These are phyloP conservation scores for Fusarium azukiicola DNA, from an alignment of 2,329 filamentous ascomycete species.

Conservation along the genomic window DNA sequence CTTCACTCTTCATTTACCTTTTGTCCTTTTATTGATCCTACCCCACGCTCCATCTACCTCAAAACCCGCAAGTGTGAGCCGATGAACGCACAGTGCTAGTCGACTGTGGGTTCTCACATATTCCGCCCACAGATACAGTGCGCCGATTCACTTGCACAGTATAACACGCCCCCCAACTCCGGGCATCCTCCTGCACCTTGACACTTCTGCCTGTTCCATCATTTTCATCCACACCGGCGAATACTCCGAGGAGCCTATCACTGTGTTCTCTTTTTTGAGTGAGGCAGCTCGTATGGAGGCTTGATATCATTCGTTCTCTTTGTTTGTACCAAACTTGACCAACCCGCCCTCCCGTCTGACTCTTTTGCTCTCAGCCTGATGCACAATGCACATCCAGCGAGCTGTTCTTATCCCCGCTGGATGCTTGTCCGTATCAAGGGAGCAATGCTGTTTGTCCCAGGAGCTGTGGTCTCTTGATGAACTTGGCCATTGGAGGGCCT, in stretches of 20 bases:
- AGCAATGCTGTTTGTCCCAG: conserved; percentile 37
- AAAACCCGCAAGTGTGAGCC: not conserved
- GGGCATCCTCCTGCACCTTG: conserved; percentile 1
- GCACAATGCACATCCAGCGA: conserved; percentile 38
- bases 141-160: not conserved
- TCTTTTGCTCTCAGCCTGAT: conserved; percentile 3
- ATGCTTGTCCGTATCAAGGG: conserved; percentile 58
- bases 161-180: not conserved
- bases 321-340: not conserved
- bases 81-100: not conserved
- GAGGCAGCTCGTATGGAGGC: not conserved
- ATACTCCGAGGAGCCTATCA: conserved; percentile 1
- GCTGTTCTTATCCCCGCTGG: conserved; percentile 66
- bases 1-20: not conserved
- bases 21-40: not conserved
- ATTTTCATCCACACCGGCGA: not conserved
- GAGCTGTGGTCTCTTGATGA: conserved; percentile 40
- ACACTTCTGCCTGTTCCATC: conserved; percentile 3
- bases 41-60: not conserved
- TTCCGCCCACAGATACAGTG: not conserved
- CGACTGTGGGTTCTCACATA: not conserved
- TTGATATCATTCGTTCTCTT: not conserved
- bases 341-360: not conserved
- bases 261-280: not conserved
- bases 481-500: conserved; percentile 54